Conservation (phyloP, 495 filamentous ascomycete genomes). For the Parathielavia hyrcaniae region DNA sequence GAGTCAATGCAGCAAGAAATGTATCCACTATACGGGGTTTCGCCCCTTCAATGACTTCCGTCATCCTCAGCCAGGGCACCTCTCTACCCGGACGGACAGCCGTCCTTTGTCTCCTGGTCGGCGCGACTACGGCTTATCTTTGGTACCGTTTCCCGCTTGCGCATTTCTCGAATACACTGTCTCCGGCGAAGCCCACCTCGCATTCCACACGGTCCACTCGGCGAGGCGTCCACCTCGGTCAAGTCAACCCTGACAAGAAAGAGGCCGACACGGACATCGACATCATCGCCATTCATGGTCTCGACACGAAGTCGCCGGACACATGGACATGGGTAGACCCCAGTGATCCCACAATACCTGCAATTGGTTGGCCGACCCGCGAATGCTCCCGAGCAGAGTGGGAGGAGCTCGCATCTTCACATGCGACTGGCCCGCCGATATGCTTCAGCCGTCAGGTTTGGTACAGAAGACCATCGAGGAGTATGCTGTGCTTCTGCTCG, state of each 20-base stretch:
- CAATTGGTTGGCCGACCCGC: slow-evolving; percentile 26
- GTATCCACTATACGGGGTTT: no score
- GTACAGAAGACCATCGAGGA: slow-evolving; percentile 23
- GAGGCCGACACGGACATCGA: slow-evolving; percentile 24
- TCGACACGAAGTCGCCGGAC: slow-evolving; percentile 26
- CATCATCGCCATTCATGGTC: slow-evolving; percentile 30
- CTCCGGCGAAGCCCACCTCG: slow-evolving; percentile 1
- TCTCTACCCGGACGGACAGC: slow-evolving; percentile 14
- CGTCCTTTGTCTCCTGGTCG: slow-evolving; percentile 18
- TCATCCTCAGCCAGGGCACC: neutral
- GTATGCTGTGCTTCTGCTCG: slow-evolving; percentile 23
- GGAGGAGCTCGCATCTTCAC: slow-evolving; percentile 27
- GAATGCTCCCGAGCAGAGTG: slow-evolving; percentile 23
- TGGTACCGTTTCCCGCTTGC: slow-evolving; percentile 11
- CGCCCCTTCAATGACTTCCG: slow-evolving; percentile 17
- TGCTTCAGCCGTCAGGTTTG: slow-evolving; percentile 22
- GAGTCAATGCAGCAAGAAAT: no score
- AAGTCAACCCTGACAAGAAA: slow-evolving; percentile 19
- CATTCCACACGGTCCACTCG: neutral
- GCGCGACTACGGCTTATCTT: slow-evolving; percentile 17
- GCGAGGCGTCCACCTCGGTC: slow-evolving; percentile 16
- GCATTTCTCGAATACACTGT: neutral
- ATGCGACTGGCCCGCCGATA: slow-evolving; percentile 28
- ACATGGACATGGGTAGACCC: slow-evolving; percentile 26
- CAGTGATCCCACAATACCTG: neutral